phyloP scores from a whole-genome alignment of 2,329 filamentous ascomycete genomes.

The Diaporthe velutina region DNA sequence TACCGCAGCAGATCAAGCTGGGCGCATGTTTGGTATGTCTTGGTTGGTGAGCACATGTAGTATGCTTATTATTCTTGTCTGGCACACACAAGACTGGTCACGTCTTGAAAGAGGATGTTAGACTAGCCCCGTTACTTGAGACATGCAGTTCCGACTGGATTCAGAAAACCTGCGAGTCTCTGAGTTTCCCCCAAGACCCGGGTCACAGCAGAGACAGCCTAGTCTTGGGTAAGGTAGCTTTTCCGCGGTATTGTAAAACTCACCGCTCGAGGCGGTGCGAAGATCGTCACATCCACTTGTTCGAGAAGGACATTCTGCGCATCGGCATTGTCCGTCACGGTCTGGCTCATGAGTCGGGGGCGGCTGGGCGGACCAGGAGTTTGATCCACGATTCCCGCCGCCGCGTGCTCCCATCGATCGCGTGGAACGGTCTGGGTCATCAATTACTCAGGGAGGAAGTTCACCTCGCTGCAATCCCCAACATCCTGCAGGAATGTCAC shows the following conservation, averaged over 20 bases:
- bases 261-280: constrained; percentile 14
- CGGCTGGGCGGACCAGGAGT: not conserved
- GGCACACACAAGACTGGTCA: constrained; percentile 1
- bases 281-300: constrained; percentile 22
- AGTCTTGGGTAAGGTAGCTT: not conserved
- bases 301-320: constrained; percentile 4
- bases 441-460: constrained; percentile 22
- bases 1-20: constrained; percentile 11
- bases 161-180: constrained; percentile 10
- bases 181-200: not conserved
- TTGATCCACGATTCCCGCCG: constrained; percentile 17
- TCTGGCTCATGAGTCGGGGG: constrained; percentile 20
- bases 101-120: constrained; percentile 12
- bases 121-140: constrained; percentile 11
- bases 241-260: constrained; percentile 17
- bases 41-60: constrained; percentile 2
- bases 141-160: constrained; percentile 21
- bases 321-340: constrained; percentile 15
- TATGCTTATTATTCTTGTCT: constrained; percentile 3
- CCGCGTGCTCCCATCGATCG: constrained; percentile 11
- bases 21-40: constrained; percentile 17
- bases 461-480: not conserved
- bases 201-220: constrained; percentile 3
- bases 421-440: constrained; percentile 27
- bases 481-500: constrained; percentile 24